Evolutionary conservation across 177 flowering plant genomes (phyloP).

Genomic region (Telopea speciosissima): DNA sequence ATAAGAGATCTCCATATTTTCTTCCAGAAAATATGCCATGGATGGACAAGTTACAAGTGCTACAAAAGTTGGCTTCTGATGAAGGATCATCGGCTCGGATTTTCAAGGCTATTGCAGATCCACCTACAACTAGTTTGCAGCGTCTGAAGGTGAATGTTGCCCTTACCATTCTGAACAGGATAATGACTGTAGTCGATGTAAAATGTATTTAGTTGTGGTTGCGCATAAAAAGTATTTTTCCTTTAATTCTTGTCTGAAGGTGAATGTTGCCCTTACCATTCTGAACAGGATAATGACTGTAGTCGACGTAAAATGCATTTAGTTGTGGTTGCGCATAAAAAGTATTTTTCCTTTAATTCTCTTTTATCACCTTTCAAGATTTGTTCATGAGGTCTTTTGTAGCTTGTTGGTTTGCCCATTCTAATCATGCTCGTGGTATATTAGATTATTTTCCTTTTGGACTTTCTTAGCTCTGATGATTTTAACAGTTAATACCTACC

Average conservation of each 20-base stretch:
- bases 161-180: not conserved
- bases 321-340: not conserved
- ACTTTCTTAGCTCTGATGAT: not conserved
- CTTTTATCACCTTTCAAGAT: not conserved
- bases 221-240: not conserved
- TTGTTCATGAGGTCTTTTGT: not conserved
- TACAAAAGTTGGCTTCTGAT: slow-evolving; percentile 54
- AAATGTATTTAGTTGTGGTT: not conserved
- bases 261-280: slow-evolving; percentile 10
- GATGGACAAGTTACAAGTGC: slow-evolving; percentile 79
- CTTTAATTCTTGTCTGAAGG: too few relatives aligned
- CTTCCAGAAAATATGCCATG: slow-evolving; percentile 74
- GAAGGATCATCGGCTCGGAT: slow-evolving; percentile 53
- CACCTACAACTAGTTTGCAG: slow-evolving; percentile 96
- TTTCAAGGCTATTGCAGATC: slow-evolving; percentile 96
- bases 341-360: not conserved
- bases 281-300: too few relatives aligned
- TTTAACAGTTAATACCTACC: not conserved
- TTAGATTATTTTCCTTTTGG: too few relatives aligned
- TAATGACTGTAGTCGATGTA: not conserved
- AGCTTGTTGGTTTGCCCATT: not conserved
- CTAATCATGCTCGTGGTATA: not conserved
- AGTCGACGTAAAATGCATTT: not conserved
- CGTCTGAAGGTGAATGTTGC: slow-evolving; percentile 68
- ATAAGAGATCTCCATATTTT: slow-evolving; percentile 14